Conservation (phyloP, 2,329 filamentous ascomycete species). For the Eurotiales sp. region DNA sequence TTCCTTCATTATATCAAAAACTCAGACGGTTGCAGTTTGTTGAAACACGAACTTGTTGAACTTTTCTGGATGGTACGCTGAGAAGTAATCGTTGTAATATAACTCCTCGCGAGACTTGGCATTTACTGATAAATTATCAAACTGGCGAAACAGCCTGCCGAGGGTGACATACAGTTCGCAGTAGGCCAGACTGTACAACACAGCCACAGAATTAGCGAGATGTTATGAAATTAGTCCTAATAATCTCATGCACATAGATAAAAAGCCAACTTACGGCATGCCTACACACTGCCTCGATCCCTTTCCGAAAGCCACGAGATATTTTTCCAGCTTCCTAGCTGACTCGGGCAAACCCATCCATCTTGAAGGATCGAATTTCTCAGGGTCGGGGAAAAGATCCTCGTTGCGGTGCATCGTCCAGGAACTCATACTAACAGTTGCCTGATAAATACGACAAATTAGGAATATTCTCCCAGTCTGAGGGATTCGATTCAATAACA, state of each 20-base stretch:
- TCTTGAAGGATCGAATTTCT: constrained; percentile 33
- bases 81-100: constrained; percentile 29
- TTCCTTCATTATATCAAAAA: not conserved
- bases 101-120: constrained; percentile 22
- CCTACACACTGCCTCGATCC: constrained; percentile 33
- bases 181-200: constrained; percentile 27
- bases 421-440: constrained; percentile 31
- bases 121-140: constrained; percentile 21
- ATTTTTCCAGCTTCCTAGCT: constrained; percentile 22
- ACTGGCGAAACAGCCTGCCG: constrained; percentile 28
- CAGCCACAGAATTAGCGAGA: not conserved
- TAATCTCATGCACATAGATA: not conserved
- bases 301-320: constrained; percentile 36
- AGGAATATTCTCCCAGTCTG: not conserved
- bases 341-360: constrained; percentile 25
- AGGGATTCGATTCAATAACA: not conserved
- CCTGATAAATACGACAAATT: constrained; percentile 9
- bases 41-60: constrained; percentile 22
- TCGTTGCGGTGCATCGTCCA: constrained; percentile 31
- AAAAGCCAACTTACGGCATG: constrained; percentile 25
- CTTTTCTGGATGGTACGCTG: constrained; percentile 19
- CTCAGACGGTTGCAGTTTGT: not conserved
- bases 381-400: constrained; percentile 29
- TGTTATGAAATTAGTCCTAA: not conserved
- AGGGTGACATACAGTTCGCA: constrained; percentile 33